Base-by-base conservation (phyloP, 306 rosid genomes). In the Cucumis sativus region DNA sequence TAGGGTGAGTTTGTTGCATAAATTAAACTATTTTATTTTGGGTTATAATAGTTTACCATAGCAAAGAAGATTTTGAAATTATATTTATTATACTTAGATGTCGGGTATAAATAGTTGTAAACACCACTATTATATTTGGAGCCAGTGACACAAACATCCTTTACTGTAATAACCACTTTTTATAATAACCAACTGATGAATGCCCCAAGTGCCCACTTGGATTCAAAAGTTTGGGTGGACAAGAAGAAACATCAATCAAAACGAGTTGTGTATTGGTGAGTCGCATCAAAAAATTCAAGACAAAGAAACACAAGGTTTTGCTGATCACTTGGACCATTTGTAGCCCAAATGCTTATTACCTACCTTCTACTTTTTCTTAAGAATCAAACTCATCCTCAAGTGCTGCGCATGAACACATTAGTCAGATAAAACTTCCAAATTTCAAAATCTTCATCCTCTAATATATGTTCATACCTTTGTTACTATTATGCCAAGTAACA, bases 321-420 rank as follows among this genome's bases (percentile, higher is more conserved):
- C 75, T 72, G 57, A 80, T 72, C 71, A 80, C 65, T 67, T 81
- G 84, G 86, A 84, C 88, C 89, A 89, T 77, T 74, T 72, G 66
- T 58, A 20, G 80, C 54, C 81, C 87, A 64, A 75, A 55, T 75
- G 79, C 83, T 62, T 61, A 77, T 68, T 70, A 47, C 74, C 66
- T 20, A 45, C 54, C 81, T 71, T 76, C 79, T 49, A 8, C 58
- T 84, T 82, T 79, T 79, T 73, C 72, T 17, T 12, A 45, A 23
- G 77, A 21, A 75, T 65, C 65, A 67, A 75, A 58, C 60, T 82
- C 81, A 83, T 80, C 79, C 84, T 76, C 82, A 41, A 78, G 39
- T 80, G 80, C 78, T 80, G 71, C 79, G 69, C 68, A 83, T 84
- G 25, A 79, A 59, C 82, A 77, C 60, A 54, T 75, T 83, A 81